Conservation (phyloP, 768 basidiomycete species). For the Neoboletus brunneissimus region DNA sequence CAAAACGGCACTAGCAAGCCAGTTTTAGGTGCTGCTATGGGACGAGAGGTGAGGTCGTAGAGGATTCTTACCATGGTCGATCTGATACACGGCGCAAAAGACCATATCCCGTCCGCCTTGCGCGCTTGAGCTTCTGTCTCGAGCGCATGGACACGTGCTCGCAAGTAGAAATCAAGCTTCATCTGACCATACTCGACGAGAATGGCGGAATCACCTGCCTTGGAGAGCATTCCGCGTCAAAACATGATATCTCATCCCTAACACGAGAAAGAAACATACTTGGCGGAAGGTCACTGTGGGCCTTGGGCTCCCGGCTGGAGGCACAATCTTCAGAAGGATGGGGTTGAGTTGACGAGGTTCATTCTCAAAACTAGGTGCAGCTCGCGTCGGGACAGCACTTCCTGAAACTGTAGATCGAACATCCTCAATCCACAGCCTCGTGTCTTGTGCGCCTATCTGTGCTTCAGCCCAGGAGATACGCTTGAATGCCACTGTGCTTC, state of each 20-base stretch:
- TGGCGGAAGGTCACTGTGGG: conserved; percentile 51
- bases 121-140: conserved; percentile 38
- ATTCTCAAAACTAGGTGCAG: background rate
- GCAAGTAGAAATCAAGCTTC: conserved; percentile 48
- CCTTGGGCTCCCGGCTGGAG: conserved; percentile 10
- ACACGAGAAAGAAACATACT: conserved; percentile 29
- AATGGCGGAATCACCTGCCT: conserved; percentile 63
- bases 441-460: conserved; percentile 21
- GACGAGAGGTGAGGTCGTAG: background rate
- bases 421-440: conserved; percentile 32
- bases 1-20: conserved; percentile 45
- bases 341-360: background rate
- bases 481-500: conserved; percentile 51
- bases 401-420: conserved; percentile 13
- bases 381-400: background rate
- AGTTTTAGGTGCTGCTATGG: background rate
- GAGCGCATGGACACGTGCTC: conserved; percentile 59
- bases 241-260: background rate
- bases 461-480: conserved; percentile 46
- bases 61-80: conserved; percentile 50
- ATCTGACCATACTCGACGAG: conserved; percentile 61
- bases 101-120: conserved; percentile 36
- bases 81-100: conserved; percentile 52
- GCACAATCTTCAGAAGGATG: conserved; percentile 12
- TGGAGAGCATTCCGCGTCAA: conserved; percentile 14